These are phyloP conservation scores for Suillus subalutaceus DNA, from an alignment of 768 basidiomycete species.

Conservation along the genomic window DNA sequence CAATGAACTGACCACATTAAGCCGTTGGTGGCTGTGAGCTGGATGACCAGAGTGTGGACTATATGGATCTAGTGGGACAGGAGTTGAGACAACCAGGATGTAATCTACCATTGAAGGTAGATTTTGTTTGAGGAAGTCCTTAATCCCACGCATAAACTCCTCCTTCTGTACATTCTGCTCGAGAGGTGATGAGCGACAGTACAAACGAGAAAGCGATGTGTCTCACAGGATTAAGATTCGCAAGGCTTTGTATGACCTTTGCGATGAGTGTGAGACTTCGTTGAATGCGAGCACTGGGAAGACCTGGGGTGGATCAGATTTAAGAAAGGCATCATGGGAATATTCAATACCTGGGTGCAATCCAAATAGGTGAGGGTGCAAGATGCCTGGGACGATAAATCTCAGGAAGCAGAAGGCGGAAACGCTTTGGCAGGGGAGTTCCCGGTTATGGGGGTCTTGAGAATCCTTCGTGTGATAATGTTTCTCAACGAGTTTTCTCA, in stretches of 20 bases:
- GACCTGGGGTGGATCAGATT: conserved; percentile 46
- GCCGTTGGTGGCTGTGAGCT: conserved; percentile 50
- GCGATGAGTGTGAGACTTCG: conserved; percentile 84
- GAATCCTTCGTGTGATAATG: conserved; percentile 51
- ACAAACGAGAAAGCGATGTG: conserved; percentile 1
- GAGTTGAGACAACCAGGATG: conserved; percentile 69
- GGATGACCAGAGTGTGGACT: conserved; percentile 29
- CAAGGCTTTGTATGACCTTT: conserved; percentile 87
- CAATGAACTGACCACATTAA: conserved; percentile 56
- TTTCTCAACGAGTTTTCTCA: conserved; percentile 72
- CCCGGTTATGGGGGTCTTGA: conserved; percentile 46
- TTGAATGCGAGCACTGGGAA: conserved; percentile 67
- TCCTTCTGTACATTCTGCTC: conserved; percentile 69
- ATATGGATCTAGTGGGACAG: conserved; percentile 31
- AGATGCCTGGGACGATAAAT: conserved; percentile 87
- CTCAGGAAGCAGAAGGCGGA: conserved; percentile 90
- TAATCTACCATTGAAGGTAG: conserved; percentile 79
- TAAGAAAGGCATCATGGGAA: background rate
- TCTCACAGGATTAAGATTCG: conserved; percentile 78
- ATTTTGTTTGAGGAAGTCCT: conserved; percentile 69
- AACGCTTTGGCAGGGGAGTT: conserved; percentile 80
- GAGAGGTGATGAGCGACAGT: conserved; percentile 10
- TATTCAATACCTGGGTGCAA: conserved; percentile 62
- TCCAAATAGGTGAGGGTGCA: conserved; percentile 86
- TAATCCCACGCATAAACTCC: conserved; percentile 79